Base-by-base conservation (phyloP, 345 rosid species). In the Noccaea bulbosa region DNA sequence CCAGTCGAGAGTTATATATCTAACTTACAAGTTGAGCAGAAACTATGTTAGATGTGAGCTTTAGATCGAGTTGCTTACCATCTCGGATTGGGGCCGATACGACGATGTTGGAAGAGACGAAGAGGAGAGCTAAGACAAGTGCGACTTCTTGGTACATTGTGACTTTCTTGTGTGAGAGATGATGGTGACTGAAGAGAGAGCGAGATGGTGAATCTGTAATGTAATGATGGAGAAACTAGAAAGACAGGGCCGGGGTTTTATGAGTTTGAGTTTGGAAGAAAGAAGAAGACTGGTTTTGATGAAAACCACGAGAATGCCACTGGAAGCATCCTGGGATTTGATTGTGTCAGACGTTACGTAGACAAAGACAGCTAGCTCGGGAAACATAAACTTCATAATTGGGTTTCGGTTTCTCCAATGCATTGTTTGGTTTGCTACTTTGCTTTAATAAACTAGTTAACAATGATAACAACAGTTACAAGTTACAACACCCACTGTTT, bases 61-160 rank as follows among this genome's bases (percentile, higher is more conserved):
- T 59, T 11, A n/a, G 56, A n/a, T n/a, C n/a, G n/a, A 69, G 70
- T 37, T 27, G 30, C 71, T 77, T 2, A 82, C 87, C 86, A 46
- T 86, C 86, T 15, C 40, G 70, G 40, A 69, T 62, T 7, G 70
- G 66, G 49, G 72, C 35, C 0, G 88, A 78, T 4, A 74, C 61
- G 34, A 81, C 83, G 11, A 76, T 22, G 2, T 66, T 74, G 43
- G 58, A 77, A 38, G 76, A 75, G 54, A 80, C 22, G 58, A 62
- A 81, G 38, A 88, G 71, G 5, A 86, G 75, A 41, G 65, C 59
- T 7, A 81, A 34, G 41, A 88, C 67, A 60, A 77, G 43, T 8
- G 72, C 15, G n/a, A 65, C 56, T 81, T 76, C 43, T 78, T 76
- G 81, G 77, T 78, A 62, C 88, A 84, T 88, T 53, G 52, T 65